phyloP scores from a whole-genome alignment of 2,329 filamentous ascomycete genomes.

The Boeremia exigua region DNA sequence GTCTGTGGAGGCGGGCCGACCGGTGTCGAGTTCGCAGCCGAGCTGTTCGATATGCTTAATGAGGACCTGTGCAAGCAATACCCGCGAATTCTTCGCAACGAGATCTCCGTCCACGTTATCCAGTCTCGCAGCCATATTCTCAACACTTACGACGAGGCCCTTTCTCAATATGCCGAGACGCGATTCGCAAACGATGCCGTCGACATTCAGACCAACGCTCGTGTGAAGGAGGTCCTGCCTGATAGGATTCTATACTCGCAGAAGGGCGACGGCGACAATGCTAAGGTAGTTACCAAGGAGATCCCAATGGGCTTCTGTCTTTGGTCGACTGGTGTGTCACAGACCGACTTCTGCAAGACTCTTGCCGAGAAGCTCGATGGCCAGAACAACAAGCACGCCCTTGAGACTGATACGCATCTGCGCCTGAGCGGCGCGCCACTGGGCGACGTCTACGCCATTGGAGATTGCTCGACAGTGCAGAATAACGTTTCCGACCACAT shows the following conservation, averaged over 20 bases:
- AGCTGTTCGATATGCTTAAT: conserved; percentile 94
- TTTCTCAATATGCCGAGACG: conserved; percentile 90
- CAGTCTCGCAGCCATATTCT: conserved; percentile 94
- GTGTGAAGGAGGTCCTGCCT: conserved; percentile 84
- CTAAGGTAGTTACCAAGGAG: conserved; percentile 82
- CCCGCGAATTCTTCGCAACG: conserved; percentile 88
- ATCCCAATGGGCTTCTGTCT: conserved; percentile 95
- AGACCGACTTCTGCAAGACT: conserved; percentile 78
- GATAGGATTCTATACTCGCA: conserved; percentile 92
- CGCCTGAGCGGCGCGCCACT: conserved; percentile 86
- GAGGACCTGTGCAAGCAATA: conserved; percentile 81
- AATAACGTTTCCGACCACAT: conserved; percentile 96
- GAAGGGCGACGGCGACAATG: conserved; percentile 66
- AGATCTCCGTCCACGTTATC: conserved; percentile 97
- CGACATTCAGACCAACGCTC: conserved; percentile 88
- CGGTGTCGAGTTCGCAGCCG: conserved; percentile 95
- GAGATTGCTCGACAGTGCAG: conserved; percentile 94
- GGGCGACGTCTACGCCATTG: conserved; percentile 94
- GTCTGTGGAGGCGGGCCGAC: conserved; percentile 94
- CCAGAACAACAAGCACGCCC: conserved; percentile 87
- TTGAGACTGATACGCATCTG: conserved; percentile 94
- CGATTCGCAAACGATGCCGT: conserved; percentile 91
- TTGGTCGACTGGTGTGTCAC: conserved; percentile 95
- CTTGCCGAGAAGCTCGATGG: conserved; percentile 76
- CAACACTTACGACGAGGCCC: conserved; percentile 95